phyloP scores from a whole-genome alignment of 2,329 filamentous ascomycete genomes.

The Nakataea oryzae region DNA sequence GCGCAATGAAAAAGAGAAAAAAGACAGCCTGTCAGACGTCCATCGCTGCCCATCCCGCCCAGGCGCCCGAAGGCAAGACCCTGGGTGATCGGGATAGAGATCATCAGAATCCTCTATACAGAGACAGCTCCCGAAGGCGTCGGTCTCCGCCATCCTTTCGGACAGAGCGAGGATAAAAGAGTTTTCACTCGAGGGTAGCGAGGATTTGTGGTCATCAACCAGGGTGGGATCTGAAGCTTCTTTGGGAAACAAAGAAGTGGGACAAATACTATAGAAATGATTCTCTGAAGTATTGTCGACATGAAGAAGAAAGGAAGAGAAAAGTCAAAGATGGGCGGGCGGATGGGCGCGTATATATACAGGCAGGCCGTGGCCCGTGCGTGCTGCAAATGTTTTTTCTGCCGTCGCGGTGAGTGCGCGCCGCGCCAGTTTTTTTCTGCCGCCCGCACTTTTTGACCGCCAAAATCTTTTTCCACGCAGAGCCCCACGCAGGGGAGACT shows the following conservation, averaged over 20 bases:
- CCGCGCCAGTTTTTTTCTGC: not conserved
- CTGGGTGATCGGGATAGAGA: slow-evolving; percentile 62
- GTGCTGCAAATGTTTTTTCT: slow-evolving; percentile 10
- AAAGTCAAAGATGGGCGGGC: slow-evolving; percentile 20
- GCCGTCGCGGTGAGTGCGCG: slow-evolving; percentile 17
- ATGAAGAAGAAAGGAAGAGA: slow-evolving; percentile 42
- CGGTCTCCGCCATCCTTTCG: slow-evolving; percentile 47
- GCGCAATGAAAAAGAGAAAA: slow-evolving; percentile 44
- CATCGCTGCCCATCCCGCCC: slow-evolving; percentile 71
- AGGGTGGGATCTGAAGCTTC: slow-evolving; percentile 90
- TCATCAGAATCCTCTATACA: slow-evolving; percentile 92
- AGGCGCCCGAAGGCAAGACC: slow-evolving; percentile 69
- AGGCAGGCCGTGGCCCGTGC: not conserved
- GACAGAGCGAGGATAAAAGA: slow-evolving; percentile 45
- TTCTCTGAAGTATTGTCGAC: slow-evolving; percentile 66
- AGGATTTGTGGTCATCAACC: slow-evolving; percentile 87
- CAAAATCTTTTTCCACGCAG: slow-evolving; percentile 22
- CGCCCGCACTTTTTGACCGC: slow-evolving; percentile 18
- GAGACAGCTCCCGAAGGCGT: slow-evolving; percentile 17
- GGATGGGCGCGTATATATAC: slow-evolving; percentile 28
- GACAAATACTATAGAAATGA: slow-evolving; percentile 98
- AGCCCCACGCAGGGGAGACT: not conserved
- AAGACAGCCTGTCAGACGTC: slow-evolving; percentile 75
- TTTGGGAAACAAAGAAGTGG: slow-evolving; percentile 81
- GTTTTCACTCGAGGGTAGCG: slow-evolving; percentile 81